Percentiles rank a stretch among this genome's conserved stretches.
Conservation (phyloP, 179 eudicot genomes). For the Monotropa hypopitys region DNA sequence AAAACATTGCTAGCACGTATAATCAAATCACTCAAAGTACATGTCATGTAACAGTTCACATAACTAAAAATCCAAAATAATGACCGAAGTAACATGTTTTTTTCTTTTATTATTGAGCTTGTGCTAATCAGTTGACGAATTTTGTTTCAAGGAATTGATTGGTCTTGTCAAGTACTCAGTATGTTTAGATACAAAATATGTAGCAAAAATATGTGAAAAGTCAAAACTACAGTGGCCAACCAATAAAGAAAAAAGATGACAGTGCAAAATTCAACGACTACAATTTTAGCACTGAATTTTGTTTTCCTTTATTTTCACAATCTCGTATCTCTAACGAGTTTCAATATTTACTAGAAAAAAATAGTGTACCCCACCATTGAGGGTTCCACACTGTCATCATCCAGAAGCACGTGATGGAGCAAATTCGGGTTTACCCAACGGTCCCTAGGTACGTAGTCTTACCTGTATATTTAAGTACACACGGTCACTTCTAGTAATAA, state of each 20-base stretch:
- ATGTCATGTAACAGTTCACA: neutral
- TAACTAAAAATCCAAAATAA: neutral
- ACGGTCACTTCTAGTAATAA: too few species aligned
- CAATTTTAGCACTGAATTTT: neutral
- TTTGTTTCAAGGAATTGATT: neutral
- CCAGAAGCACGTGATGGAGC: too few species aligned
- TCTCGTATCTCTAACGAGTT: neutral
- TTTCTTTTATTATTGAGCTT: neutral
- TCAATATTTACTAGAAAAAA: neutral
- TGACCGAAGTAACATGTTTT: neutral
- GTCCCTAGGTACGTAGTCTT: too few species aligned
- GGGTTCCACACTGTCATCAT: too few species aligned
- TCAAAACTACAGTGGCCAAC: neutral
- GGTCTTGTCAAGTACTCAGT: neutral
- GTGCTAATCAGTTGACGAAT: neutral
- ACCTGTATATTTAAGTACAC: too few species aligned
- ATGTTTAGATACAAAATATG: neutral
- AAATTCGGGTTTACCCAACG: too few species aligned
- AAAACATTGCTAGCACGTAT: neutral
- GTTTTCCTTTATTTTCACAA: neutral
- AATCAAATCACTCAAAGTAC: neutral
- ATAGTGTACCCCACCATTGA: too few species aligned
- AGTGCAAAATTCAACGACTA: neutral
- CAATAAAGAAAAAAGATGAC: neutral
- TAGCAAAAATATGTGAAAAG: neutral